phyloP scores from a whole-genome alignment of 2,329 filamentous ascomycete species.

The Cephalotrichum gorgonifer region DNA sequence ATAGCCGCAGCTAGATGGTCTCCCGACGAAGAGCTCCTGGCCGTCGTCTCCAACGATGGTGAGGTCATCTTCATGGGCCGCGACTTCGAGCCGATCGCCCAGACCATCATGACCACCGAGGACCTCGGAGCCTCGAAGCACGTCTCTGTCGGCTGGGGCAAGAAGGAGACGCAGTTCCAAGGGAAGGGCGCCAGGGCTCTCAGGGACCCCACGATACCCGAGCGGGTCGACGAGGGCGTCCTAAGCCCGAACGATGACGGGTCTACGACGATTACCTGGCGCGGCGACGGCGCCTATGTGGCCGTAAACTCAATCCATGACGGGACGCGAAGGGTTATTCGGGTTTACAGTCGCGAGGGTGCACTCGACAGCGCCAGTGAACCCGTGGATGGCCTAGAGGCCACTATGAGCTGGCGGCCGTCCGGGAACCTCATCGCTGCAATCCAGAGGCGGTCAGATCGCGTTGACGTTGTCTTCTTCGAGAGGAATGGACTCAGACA shows the following conservation, averaged over 20 bases:
- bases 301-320: conserved; percentile 73
- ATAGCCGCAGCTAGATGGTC: conserved; percentile 89
- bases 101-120: conserved; percentile 59
- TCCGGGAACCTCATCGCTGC: conserved; percentile 84
- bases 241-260: conserved; percentile 66
- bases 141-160: conserved; percentile 96
- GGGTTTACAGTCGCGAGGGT: conserved; percentile 85
- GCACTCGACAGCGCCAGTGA: conserved; percentile 88
- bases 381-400: conserved; percentile 85
- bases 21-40: conserved; percentile 84
- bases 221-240: conserved; percentile 76
- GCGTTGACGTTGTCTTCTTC: conserved; percentile 84
- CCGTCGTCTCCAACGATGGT: conserved; percentile 67
- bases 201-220: conserved; percentile 87
- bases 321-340: conserved; percentile 63
- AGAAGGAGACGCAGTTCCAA: conserved; percentile 96
- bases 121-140: conserved; percentile 84
- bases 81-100: conserved; percentile 74
- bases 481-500: conserved; percentile 96
- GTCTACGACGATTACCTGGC: conserved; percentile 71
- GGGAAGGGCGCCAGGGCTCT: conserved; percentile 79
- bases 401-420: conserved; percentile 81
- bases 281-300: conserved; percentile 85
- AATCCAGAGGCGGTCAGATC: conserved; percentile 59
- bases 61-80: conserved; percentile 89